These are phyloP conservation scores for Alternaria alternata DNA, from an alignment of 2,329 filamentous ascomycete genomes.

Conservation along the genomic window DNA sequence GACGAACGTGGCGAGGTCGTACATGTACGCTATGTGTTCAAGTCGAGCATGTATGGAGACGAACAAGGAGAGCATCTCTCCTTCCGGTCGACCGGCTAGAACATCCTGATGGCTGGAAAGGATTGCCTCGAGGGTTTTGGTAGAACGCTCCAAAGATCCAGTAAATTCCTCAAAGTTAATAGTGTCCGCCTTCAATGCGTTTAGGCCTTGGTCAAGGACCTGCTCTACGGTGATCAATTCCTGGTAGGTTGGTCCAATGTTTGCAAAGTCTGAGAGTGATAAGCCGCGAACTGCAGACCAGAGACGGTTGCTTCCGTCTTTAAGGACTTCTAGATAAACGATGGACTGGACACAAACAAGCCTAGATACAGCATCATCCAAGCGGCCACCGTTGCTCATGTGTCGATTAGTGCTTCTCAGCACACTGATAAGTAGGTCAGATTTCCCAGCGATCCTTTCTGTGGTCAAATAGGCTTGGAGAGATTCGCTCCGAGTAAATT, in stretches of 20 bases:
- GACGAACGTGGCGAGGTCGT: conserved; percentile 24
- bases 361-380: conserved; percentile 80
- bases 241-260: conserved; percentile 79
- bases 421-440: conserved; percentile 47
- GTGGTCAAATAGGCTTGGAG: conserved; percentile 89
- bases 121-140: conserved; percentile 30
- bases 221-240: conserved; percentile 93
- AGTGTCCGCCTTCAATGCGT: conserved; percentile 82
- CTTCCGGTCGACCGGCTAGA: conserved; percentile 32
- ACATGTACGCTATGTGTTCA: conserved; percentile 29
- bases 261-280: conserved; percentile 78
- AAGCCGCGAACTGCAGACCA: conserved; percentile 81
- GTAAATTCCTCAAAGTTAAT: conserved; percentile 85
- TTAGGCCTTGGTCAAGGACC: conserved; percentile 86
- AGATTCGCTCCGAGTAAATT: conserved; percentile 74
- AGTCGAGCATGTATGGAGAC: conserved; percentile 33
- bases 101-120: conserved; percentile 23
- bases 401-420: conserved; percentile 58
- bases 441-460: conserved; percentile 88
- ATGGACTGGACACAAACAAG: conserved; percentile 71
- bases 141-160: conserved; percentile 72
- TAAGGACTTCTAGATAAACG: conserved; percentile 86
- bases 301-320: conserved; percentile 83
- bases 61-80: conserved; percentile 34
- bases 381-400: conserved; percentile 70